These are phyloP conservation scores for Xylaria digitata DNA, from an alignment of 2,329 filamentous ascomycete genomes.

Conservation along the genomic window DNA sequence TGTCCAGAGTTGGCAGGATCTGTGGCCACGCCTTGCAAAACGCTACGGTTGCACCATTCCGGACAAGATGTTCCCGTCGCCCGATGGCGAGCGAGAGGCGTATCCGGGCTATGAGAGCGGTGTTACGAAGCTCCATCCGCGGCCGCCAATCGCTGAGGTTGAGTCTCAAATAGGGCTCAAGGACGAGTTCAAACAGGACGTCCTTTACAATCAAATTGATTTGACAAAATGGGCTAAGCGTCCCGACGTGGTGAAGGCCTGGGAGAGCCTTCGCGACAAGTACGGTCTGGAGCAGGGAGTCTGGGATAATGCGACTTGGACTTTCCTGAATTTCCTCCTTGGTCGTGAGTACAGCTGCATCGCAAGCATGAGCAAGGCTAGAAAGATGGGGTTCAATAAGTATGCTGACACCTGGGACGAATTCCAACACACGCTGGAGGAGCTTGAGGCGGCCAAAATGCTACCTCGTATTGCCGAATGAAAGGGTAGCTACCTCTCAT, in stretches of 20 bases:
- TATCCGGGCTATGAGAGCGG: constrained; percentile 36
- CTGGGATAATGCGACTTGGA: constrained; percentile 57
- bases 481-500: constrained; percentile 21
- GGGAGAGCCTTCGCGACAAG: constrained; percentile 54
- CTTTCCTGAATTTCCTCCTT: constrained; percentile 57
- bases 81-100: constrained; percentile 32
- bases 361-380: constrained; percentile 58
- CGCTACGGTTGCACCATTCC: constrained; percentile 53
- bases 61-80: constrained; percentile 47
- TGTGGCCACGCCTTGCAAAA: constrained; percentile 55
- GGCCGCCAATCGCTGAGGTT: constrained; percentile 49
- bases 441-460: constrained; percentile 46
- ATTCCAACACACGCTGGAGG: constrained; percentile 44
- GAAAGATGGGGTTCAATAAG: constrained; percentile 56
- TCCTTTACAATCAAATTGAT: constrained; percentile 55
- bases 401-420: constrained; percentile 51
- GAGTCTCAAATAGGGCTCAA: constrained; percentile 47
- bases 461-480: constrained; percentile 36
- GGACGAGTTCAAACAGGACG: constrained; percentile 43
- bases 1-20: constrained; percentile 54
- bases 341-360: constrained; percentile 56
- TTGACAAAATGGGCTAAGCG: constrained; percentile 55
- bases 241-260: constrained; percentile 53
- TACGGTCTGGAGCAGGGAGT: constrained; percentile 52
- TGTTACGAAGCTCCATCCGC: constrained; percentile 39